Base-by-base conservation (phyloP, 768 basidiomycete genomes). In the Calocybe indica region DNA sequence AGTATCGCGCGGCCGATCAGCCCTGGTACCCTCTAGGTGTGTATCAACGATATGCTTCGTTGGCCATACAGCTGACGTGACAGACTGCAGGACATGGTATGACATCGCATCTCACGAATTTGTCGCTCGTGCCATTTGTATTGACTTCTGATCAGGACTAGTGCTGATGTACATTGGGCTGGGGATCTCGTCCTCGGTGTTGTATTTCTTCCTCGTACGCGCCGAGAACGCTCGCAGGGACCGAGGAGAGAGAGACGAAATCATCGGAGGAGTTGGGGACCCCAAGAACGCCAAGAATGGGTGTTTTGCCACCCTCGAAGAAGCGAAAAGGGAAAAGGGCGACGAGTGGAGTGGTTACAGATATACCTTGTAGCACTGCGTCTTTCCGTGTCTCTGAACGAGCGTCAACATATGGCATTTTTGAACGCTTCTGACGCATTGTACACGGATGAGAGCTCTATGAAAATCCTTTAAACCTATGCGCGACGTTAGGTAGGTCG, bases 321-420 rank as follows among this genome's bases (percentile, higher is more conserved):
- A 85, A 1, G 85, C 83, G 37, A 84, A 80, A 66, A 61, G 69
- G 47, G 82, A 80, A 54, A 86, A 84, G 65, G 85, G 85, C 1
- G 85, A 88, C 62, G 63, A 66, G 40, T 87, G 84, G 85, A 85
- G 83, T 55, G 85, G 86, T 15, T 89, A 88, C 60, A 69, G 80
- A 55, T 89, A 88, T 62, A 78, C 68, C 11, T 22, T 22, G 22
- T 22, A 22, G 22, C 22, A 22, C 22, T 22, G 22, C 22, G 22
- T 22, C 22, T 22, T 22, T 22, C 22, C 22, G 4, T 22, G 22
- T 22, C 22, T 22, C 22, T 4, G 22, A 4, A 22, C 22, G 22
- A 22, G 2, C 4, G 22, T 22, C 22, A 4, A 22, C 4, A 22
- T 22, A 22, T 22, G 22, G 22, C 22, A 22, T 22, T 22, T 22